A percentile compares a stretch with the other conserved stretches of the same genome.
Conservation (phyloP, 2,329 filamentous ascomycete genomes). For the Nothophaeocryptopus gaeumannii region DNA sequence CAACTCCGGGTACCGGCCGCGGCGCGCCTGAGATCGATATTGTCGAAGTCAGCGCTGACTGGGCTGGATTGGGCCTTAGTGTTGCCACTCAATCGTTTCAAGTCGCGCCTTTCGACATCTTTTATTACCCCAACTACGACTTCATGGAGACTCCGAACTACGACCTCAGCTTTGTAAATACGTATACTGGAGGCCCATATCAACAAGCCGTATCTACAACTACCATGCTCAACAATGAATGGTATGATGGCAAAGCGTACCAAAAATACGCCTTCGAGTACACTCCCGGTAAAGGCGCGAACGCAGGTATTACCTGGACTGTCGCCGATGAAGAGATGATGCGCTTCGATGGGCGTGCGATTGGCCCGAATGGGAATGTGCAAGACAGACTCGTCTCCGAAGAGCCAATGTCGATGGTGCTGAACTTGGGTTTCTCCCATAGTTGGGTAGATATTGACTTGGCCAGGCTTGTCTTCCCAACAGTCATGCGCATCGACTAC, state of each 20-base stretch:
- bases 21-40: slow-evolving; percentile 52
- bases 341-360: slow-evolving; percentile 51
- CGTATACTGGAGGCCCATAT: slow-evolving; percentile 53
- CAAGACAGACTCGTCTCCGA: slow-evolving; percentile 48
- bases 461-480: slow-evolving; percentile 47
- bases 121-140: slow-evolving; percentile 53
- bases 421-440: slow-evolving; percentile 54
- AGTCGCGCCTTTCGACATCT: slow-evolving; percentile 51
- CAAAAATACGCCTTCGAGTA: slow-evolving; percentile 59
- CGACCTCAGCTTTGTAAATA: slow-evolving; percentile 48
- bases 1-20: slow-evolving; percentile 46
- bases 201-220: slow-evolving; percentile 58
- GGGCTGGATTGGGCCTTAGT: slow-evolving; percentile 38
- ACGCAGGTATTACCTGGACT: slow-evolving; percentile 52
- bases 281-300: slow-evolving; percentile 46
- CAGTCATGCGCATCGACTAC: slow-evolving; percentile 55
- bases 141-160: slow-evolving; percentile 53
- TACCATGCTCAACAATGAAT: slow-evolving; percentile 53
- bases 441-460: slow-evolving; percentile 51
- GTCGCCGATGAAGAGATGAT: slow-evolving; percentile 52
- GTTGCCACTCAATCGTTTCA: slow-evolving; percentile 51
- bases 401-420: slow-evolving; percentile 54
- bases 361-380: slow-evolving; percentile 55
- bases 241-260: slow-evolving; percentile 55
- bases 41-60: slow-evolving; percentile 47